Conservation (phyloP, 306 rosid species). For the Quercus berberidifolia region DNA sequence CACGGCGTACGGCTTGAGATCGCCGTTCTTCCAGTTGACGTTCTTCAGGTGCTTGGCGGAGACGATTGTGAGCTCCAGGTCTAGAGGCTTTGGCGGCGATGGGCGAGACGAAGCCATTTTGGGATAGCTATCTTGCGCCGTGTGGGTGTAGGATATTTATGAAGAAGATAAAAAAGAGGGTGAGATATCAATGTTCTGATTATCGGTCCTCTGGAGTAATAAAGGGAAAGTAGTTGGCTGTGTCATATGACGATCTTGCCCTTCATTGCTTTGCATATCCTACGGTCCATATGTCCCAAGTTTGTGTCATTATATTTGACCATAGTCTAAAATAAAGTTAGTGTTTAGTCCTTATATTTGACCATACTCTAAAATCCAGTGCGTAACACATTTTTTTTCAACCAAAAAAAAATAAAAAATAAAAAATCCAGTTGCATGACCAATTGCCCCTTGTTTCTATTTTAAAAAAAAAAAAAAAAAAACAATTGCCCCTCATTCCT, state of each 20-base stretch:
- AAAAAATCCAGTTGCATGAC: no score
- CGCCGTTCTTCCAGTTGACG: slow-evolving; percentile 84
- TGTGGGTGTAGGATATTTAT: background rate
- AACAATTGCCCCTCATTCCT: no score
- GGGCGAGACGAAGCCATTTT: slow-evolving; percentile 70
- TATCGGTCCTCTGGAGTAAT: background rate
- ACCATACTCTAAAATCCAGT: background rate
- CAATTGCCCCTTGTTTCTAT: no score
- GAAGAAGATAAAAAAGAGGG: background rate
- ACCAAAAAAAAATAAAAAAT: background rate
- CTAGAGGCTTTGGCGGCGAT: slow-evolving; percentile 59
- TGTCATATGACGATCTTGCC: background rate
- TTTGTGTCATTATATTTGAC: no score
- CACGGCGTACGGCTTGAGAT: slow-evolving; percentile 79
- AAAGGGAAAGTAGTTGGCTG: background rate
- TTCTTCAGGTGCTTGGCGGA: slow-evolving; percentile 88
- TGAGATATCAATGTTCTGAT: background rate
- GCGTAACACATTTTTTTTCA: background rate
- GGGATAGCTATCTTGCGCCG: slow-evolving; percentile 14
- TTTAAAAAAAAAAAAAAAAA: no score
- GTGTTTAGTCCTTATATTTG: background rate
- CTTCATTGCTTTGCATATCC: background rate
- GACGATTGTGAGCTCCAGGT: slow-evolving; percentile 74
- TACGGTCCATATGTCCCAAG: background rate
- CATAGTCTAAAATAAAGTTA: no score